Evolutionary conservation across 129 eudicot genomes (phyloP).

Genomic region (Silybum marianum): DNA sequence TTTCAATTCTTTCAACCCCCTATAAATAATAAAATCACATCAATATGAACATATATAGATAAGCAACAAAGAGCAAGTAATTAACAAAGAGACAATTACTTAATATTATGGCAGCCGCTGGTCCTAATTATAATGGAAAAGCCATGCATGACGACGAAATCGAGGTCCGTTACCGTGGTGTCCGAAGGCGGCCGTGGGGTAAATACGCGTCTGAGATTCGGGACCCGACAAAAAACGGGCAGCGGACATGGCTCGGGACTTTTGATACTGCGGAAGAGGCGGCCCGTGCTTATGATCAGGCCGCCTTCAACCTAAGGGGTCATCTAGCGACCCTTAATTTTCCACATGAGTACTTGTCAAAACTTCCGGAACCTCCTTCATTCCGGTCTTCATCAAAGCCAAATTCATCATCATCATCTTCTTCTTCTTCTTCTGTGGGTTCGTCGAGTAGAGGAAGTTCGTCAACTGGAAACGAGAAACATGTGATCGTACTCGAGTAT

Average conservation of each 20-base stretch:
- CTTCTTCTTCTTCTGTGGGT: constrained; percentile 13
- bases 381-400: constrained; percentile 28
- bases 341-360: constrained; percentile 69
- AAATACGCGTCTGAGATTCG: constrained; percentile 90
- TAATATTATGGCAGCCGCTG: constrained; percentile 37
- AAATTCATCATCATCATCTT: constrained; percentile 21
- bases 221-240: constrained; percentile 74
- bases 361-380: constrained; percentile 49
- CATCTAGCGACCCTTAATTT: constrained; percentile 83
- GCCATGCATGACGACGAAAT: constrained; percentile 40
- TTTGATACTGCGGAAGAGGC: constrained; percentile 83
- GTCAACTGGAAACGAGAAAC: constrained; percentile 36
- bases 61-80: neutral
- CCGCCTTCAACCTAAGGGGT: constrained; percentile 70
- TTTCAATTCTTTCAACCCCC: constrained; percentile 16
- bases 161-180: constrained; percentile 73
- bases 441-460: constrained; percentile 21
- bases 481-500: constrained; percentile 69
- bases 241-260: constrained; percentile 84
- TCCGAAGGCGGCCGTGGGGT: constrained; percentile 87
- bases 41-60: neutral
- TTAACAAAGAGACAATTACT: neutral
- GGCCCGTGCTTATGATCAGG: constrained; percentile 77
- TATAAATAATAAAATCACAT: constrained; percentile 18
- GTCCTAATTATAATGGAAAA: constrained; percentile 38